Evolutionary conservation across 176 grass and related monocot genomes (phyloP).

Genomic region (Carex scoparia): DNA sequence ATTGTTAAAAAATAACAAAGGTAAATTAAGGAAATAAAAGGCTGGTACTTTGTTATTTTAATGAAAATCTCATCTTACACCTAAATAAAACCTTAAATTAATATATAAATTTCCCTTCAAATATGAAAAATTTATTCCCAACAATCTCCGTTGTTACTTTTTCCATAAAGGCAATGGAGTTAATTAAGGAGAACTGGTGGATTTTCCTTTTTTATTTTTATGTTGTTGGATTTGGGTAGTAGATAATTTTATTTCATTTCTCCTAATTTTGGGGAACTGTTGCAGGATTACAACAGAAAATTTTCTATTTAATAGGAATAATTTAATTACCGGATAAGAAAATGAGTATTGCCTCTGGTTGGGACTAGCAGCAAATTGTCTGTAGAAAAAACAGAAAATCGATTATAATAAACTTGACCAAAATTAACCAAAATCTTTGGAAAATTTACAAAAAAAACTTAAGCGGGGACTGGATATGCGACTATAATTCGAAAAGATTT

Average conservation of each 20-base stretch:
- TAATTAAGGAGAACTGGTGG: background rate
- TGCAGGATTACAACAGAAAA: background rate
- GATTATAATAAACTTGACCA: background rate
- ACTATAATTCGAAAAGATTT: no score
- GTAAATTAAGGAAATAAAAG: background rate
- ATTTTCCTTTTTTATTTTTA: background rate
- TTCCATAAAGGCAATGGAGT: background rate
- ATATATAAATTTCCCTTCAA: background rate
- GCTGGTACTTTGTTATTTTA: background rate
- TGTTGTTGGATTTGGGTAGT: background rate
- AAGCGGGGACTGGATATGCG: no score
- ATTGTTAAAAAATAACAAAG: background rate
- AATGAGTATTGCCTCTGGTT: conserved; percentile 26
- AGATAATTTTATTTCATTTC: background rate
- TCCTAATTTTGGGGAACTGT: background rate
- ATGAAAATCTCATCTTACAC: background rate
- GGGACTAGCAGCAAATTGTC: conserved; percentile 46
- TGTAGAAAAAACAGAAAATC: conserved; percentile 9
- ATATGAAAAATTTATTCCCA: background rate
- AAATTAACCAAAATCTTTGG: background rate
- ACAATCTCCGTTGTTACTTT: background rate
- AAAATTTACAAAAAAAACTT: no score
- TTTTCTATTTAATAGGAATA: background rate
- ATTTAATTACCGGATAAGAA: conserved; percentile 36
- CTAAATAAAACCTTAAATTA: background rate